A percentile compares a stretch with the other conserved stretches of the same genome.
Evolutionary conservation across 1,139 yeast species (phyloP).

Genomic region (Candida labiduridarum): DNA sequence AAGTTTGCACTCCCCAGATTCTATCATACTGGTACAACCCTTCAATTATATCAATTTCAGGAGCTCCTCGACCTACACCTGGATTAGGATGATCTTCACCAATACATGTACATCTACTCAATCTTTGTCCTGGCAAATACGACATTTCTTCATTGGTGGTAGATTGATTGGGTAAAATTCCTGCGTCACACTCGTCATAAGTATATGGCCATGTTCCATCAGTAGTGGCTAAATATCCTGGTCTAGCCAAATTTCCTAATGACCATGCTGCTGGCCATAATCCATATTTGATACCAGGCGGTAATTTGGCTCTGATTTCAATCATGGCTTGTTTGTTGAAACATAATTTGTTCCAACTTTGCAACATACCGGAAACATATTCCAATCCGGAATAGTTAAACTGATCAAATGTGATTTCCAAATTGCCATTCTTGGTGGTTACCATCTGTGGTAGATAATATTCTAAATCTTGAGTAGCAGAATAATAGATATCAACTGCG

Average conservation of each 20-base stretch:
- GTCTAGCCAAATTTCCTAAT: slow-evolving; percentile 33
- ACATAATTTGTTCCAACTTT: slow-evolving; percentile 35
- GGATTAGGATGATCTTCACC: slow-evolving; percentile 34
- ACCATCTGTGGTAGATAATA: slow-evolving; percentile 35
- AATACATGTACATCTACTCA: slow-evolving; percentile 27
- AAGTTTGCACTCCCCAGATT: slow-evolving; percentile 30
- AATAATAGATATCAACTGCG: slow-evolving; percentile 33
- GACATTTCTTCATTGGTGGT: slow-evolving; percentile 31
- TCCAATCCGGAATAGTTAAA: slow-evolving; percentile 25
- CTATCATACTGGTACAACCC: slow-evolving; percentile 26
- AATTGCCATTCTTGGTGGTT: slow-evolving; percentile 28
- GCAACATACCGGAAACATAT: slow-evolving; percentile 34
- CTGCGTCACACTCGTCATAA: slow-evolving; percentile 33
- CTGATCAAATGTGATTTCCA: slow-evolving; percentile 26
- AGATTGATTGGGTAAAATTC: slow-evolving; percentile 33
- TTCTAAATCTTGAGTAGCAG: slow-evolving; percentile 34
- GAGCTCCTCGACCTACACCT: slow-evolving; percentile 36
- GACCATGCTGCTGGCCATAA: slow-evolving; percentile 40
- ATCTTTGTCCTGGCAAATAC: slow-evolving; percentile 32
- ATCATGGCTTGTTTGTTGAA: slow-evolving; percentile 28
- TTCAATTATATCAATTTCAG: slow-evolving; percentile 36
- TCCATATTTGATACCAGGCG: slow-evolving; percentile 25
- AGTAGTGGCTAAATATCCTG: slow-evolving; percentile 33
- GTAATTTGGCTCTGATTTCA: slow-evolving; percentile 28
- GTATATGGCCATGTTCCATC: slow-evolving; percentile 40